Conservation (phyloP, 2,329 filamentous ascomycete genomes). For the Ascocoryne sarcoides region DNA sequence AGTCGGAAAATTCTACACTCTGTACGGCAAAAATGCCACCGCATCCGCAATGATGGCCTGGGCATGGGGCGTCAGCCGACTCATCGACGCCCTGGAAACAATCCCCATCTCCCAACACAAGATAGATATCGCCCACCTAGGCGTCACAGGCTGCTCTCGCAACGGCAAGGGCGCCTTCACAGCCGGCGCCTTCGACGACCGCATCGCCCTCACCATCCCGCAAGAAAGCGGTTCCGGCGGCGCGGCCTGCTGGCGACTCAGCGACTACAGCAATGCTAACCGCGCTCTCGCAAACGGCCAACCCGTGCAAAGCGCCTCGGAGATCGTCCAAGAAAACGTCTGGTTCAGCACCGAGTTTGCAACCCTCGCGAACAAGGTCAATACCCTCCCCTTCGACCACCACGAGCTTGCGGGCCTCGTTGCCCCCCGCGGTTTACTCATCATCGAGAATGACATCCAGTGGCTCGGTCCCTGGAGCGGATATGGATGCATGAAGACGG, state of each 20-base stretch:
- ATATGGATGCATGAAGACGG: conserved; percentile 45
- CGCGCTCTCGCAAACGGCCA: conserved; percentile 39
- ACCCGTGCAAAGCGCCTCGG: conserved; percentile 50
- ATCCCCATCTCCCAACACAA: conserved; percentile 30
- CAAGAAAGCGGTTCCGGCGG: conserved; percentile 56
- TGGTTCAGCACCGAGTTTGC: conserved; percentile 53
- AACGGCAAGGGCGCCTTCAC: conserved; percentile 57
- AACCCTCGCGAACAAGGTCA: conserved; percentile 37
- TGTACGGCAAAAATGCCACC: conserved; percentile 46
- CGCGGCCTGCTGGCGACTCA: conserved; percentile 52
- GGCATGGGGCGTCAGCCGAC: conserved; percentile 53
- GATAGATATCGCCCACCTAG: conserved; percentile 42
- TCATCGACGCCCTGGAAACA: conserved; percentile 50
- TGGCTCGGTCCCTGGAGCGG: conserved; percentile 45
- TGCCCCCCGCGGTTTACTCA: conserved; percentile 46
- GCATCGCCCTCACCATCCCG: conserved; percentile 52
- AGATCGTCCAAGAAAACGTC: conserved; percentile 53
- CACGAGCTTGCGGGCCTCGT: conserved; percentile 50
- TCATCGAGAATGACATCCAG: conserved; percentile 45
- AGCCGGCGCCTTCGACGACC: conserved; percentile 48
- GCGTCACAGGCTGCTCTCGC: conserved; percentile 54
- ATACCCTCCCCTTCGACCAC: conserved; percentile 44
- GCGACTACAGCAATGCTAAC: conserved; percentile 39
- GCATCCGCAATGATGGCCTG: conserved; percentile 52
- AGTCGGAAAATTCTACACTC: conserved; percentile 48